Base-by-base conservation (phyloP, 2,329 filamentous ascomycete genomes). In the Fonsecaea monophora region DNA sequence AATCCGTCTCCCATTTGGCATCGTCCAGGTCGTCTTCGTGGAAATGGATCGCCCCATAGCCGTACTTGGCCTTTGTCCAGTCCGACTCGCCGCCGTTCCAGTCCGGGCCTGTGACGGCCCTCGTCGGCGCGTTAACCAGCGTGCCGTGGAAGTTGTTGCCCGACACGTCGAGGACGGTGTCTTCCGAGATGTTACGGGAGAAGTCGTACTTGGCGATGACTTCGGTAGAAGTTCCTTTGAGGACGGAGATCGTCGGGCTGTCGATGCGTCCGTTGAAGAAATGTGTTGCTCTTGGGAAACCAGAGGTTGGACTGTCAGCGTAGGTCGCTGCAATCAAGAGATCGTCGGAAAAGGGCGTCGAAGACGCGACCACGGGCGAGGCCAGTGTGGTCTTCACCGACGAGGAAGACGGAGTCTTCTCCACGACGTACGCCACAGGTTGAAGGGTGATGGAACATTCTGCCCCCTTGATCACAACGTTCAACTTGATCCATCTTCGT, bases 21-120 rank as follows among this genome's bases (percentile, higher is more conserved):
- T 79, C 78, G 67, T 79, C 77, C 8, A 79, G 64, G 64, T 79
- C 77, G 57, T 79, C 77, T 32, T 79, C 77, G 64, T 79, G 78
- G 67, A 79, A 79, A 61, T 79, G 77, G 42, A 79, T 79, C 1
- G 78, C 77, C 6, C 78, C 77, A 53, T 77, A 78, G 0, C 77
- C 77, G 53, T 74, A 77, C 45, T 69, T 71, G 1, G 77, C 76
- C 18, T 73, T 68, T n/a, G 72, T 78, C 77, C 77, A 79, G 64
- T 76, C 74, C 2, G 66, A 60, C 40, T 76, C 72, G 18, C 70
- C 73, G 10, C 71, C 74, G 54, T 79, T 75, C 73, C 75, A 79
- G 67, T 78, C 72, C 53, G 76, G 65, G 9, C 77, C 76, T 13
- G 71, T 75, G 12, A 79, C 73, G 0, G 73, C 77, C 13, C 77